Conservation (phyloP, 2,329 filamentous ascomycete species). For the Venturia asperata region DNA sequence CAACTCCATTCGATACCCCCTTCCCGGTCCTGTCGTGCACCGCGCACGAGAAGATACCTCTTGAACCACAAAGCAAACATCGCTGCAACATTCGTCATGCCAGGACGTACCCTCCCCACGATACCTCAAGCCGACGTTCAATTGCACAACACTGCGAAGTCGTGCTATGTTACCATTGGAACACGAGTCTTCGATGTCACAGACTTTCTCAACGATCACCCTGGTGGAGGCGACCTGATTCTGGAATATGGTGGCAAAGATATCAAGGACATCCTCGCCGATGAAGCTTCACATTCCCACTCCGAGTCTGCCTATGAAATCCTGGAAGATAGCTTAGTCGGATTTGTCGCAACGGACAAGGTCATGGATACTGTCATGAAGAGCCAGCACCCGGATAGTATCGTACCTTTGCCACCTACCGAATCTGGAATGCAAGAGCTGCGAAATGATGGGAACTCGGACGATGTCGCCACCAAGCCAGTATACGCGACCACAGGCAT, state of each 20-base stretch:
- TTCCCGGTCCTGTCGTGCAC: neutral
- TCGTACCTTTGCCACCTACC: conserved; percentile 47
- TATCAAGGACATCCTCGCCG: conserved; percentile 71
- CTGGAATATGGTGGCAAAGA: conserved; percentile 88
- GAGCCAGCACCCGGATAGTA: conserved; percentile 42
- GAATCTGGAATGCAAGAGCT: conserved; percentile 43
- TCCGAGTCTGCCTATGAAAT: conserved; percentile 94
- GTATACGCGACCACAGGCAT: conserved; percentile 68
- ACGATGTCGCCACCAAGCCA: conserved; percentile 30
- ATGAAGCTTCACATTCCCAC: conserved; percentile 75
- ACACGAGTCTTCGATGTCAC: conserved; percentile 93
- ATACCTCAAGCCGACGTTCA: conserved; percentile 75
- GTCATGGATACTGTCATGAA: conserved; percentile 45
- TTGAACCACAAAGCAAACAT: neutral
- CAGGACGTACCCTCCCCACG: conserved; percentile 54
- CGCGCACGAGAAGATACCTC: neutral
- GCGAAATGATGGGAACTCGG: conserved; percentile 42
- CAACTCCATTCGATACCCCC: neutral
- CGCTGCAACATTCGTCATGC: conserved; percentile 9
- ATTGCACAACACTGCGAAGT: conserved; percentile 69
- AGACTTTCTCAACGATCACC: conserved; percentile 81
- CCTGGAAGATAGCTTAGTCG: conserved; percentile 77
- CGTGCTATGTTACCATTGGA: conserved; percentile 89
- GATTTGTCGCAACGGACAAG: conserved; percentile 63
- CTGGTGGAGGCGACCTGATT: conserved; percentile 81